phyloP scores from a whole-genome alignment of 345 rosid species.

The Ceriops decandra region DNA sequence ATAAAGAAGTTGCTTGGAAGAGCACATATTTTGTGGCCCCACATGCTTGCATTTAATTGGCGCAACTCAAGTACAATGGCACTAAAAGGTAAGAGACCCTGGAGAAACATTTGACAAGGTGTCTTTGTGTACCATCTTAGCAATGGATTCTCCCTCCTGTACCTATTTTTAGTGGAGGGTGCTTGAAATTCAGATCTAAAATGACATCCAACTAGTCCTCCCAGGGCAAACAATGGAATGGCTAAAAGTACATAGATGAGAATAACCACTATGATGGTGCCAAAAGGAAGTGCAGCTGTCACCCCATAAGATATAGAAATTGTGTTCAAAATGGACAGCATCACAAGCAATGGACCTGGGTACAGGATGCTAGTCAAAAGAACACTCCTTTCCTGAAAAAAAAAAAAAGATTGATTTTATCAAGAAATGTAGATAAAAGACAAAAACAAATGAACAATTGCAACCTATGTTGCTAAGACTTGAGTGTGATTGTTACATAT shows the following conservation, averaged over 20 bases:
- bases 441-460: not conserved
- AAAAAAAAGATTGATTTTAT: not conserved
- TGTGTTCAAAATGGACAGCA: conserved; percentile 49
- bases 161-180: conserved; percentile 51
- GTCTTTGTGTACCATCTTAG: conserved; percentile 60
- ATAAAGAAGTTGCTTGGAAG: conserved; percentile 55
- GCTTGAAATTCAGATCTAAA: conserved; percentile 60
- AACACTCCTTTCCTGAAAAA: conserved; percentile 62
- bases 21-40: conserved; percentile 72
- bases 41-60: conserved; percentile 58
- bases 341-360: conserved; percentile 49
- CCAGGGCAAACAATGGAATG: conserved; percentile 66
- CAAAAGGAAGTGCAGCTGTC: conserved; percentile 75
- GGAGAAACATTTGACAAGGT: conserved; percentile 64
- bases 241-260: conserved; percentile 42
- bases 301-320: conserved; percentile 64
- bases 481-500: not conserved
- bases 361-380: conserved; percentile 59
- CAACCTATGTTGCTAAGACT: not conserved
- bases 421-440: not conserved
- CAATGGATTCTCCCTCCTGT: conserved; percentile 56
- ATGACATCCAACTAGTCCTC: conserved; percentile 58
- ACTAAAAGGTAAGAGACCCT: conserved; percentile 69
- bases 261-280: conserved; percentile 60
- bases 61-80: conserved; percentile 66